Conservation (phyloP, 148 eudicot genomes). For the Camellia lanceoleosa region DNA sequence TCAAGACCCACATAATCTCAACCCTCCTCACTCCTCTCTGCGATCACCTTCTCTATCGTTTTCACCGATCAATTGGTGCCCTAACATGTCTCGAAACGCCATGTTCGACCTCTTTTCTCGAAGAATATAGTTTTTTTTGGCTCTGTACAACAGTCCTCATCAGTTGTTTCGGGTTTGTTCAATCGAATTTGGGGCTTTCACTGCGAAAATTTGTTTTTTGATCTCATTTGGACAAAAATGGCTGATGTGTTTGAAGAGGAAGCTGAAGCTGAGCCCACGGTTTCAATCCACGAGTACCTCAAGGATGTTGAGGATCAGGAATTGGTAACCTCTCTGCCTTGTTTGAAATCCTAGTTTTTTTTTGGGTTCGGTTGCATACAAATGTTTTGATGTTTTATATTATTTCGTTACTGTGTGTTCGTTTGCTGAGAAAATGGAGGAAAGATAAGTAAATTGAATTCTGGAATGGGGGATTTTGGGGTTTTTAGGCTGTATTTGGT, state of each 20-base stretch:
- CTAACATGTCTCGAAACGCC: not conserved
- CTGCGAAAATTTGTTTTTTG: not conserved
- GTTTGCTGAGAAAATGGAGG: not conserved
- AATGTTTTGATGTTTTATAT: not conserved
- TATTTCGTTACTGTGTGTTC: not conserved
- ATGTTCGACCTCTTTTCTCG: not conserved
- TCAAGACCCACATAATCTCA: not conserved
- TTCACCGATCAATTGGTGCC: not conserved
- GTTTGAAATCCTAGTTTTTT: too few species aligned
- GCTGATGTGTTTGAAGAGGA: conserved; percentile 70
- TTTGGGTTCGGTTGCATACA: not conserved
- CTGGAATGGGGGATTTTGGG: not conserved
- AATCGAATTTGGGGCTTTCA: not conserved
- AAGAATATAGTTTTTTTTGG: conserved; percentile 16
- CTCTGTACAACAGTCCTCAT: not conserved
- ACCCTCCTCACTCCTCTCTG: not conserved
- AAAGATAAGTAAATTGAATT: not conserved
- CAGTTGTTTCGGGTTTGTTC: not conserved
- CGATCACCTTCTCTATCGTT: not conserved
- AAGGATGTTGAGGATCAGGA: conserved; percentile 79
- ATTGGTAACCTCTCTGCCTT: conserved; percentile 40
- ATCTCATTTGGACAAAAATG: conserved; percentile 28
- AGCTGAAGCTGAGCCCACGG: conserved; percentile 52
- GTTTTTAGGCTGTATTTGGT: not conserved
- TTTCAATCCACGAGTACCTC: conserved; percentile 69